These are phyloP conservation scores for Melocanna baccifera DNA, from an alignment of 176 grass and related monocot species.

Conservation along the genomic window DNA sequence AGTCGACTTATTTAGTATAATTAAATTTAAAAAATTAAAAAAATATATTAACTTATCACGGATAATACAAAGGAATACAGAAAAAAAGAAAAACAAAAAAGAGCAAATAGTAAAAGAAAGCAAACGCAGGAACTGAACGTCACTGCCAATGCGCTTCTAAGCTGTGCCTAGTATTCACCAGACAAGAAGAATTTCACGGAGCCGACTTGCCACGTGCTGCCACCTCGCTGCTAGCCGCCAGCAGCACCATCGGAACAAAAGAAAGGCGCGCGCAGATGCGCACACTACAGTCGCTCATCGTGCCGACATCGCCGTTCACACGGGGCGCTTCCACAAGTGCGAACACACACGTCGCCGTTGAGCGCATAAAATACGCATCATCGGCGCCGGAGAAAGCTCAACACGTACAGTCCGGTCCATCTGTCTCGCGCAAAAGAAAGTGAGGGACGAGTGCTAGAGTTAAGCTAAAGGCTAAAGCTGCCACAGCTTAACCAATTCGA, in stretches of 20 bases:
- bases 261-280: not conserved
- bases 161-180: no score
- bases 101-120: no score
- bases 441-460: not conserved
- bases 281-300: no score
- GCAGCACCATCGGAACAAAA: not conserved
- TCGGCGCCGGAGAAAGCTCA: not conserved
- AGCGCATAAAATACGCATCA: not conserved
- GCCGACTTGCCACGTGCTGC: not conserved
- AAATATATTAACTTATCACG: no score
- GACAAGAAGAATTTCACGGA: no score
- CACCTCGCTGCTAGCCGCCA: not conserved
- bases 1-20: no score
- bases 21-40: no score
- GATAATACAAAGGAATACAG: no score
- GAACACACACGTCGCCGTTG: conserved; percentile 5
- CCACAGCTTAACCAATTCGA: not conserved
- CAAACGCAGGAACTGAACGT: no score
- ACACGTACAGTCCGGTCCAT: not conserved
- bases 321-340: not conserved
- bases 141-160: no score
- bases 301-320: no score
- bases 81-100: no score
- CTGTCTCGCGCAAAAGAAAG: not conserved
- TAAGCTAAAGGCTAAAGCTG: not conserved